Conservation (phyloP, 352 stramenopile species). For the Hyphochytrium catenoides region DNA sequence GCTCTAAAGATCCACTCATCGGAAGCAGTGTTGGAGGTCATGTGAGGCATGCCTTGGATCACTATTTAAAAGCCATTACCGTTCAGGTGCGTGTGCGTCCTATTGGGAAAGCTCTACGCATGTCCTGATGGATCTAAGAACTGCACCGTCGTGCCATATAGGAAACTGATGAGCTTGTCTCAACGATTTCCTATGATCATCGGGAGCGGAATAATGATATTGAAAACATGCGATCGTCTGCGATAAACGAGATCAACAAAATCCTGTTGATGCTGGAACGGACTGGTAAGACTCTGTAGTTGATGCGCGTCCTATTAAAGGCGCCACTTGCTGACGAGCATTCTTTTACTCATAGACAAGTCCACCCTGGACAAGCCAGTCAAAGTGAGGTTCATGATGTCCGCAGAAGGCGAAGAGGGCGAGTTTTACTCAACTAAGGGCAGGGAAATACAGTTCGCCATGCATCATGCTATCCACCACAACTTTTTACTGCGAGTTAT, state of each 20-base stretch:
- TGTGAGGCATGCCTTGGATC: constrained; percentile 46
- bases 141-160: constrained; percentile 1
- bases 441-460: constrained; percentile 46
- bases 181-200: constrained; percentile 30
- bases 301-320: background rate
- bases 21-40: constrained; percentile 34
- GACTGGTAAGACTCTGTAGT: constrained; percentile 10
- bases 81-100: too few species aligned
- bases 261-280: constrained; percentile 14
- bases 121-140: constrained; percentile 5
- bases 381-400: constrained; percentile 43
- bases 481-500: constrained; percentile 49
- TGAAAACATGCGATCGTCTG: constrained; percentile 24
- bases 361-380: constrained; percentile 11
- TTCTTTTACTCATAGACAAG: constrained; percentile 3
- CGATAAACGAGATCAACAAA: constrained; percentile 23
- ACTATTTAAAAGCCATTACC: too few species aligned
- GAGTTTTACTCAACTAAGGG: constrained; percentile 35
- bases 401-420: constrained; percentile 31
- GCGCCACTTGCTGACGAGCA: background rate
- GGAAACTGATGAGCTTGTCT: too few species aligned
- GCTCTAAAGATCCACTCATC: constrained; percentile 29
- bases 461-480: constrained; percentile 62
- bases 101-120: constrained; percentile 35
- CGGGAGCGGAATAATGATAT: constrained; percentile 32